Evolutionary conservation across 129 eudicot species (phyloP).

Genomic region (Rutidosis leptorrhynchoides): DNA sequence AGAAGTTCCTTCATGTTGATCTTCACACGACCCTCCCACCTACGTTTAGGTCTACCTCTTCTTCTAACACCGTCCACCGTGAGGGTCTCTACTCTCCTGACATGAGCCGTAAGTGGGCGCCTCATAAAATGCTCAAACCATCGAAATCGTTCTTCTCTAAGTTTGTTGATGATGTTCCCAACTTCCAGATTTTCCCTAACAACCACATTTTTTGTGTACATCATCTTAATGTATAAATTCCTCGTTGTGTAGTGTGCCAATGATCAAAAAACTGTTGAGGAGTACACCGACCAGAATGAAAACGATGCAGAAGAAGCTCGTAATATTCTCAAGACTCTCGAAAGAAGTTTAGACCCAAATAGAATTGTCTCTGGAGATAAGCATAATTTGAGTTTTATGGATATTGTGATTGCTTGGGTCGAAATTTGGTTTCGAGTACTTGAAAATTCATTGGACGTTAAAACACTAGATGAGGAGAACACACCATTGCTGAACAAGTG

Average conservation of each 20-base stretch:
- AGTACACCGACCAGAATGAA: slow-evolving; percentile 19
- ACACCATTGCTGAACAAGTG: slow-evolving; percentile 19
- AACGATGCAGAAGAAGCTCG: slow-evolving; percentile 21
- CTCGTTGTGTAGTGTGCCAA: slow-evolving; percentile 19
- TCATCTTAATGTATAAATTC: background rate
- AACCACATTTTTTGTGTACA: background rate
- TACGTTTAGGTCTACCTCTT: no score
- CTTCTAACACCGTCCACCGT: no score
- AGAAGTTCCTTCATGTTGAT: no score
- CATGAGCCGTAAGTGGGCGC: no score
- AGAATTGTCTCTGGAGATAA: slow-evolving; percentile 1
- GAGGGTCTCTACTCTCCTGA: no score
- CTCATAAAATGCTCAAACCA: no score
- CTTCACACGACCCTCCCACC: no score
- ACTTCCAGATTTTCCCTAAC: no score
- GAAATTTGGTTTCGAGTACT: slow-evolving; percentile 12
- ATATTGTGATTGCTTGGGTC: slow-evolving; percentile 25
- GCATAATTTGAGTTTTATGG: slow-evolving; percentile 8
- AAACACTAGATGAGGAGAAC: slow-evolving; percentile 19
- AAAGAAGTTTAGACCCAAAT: slow-evolving; percentile 9
- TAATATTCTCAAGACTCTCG: slow-evolving; percentile 16
- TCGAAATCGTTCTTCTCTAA: no score
- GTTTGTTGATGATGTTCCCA: no score
- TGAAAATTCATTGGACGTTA: slow-evolving; percentile 21
- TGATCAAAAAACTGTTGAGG: slow-evolving; percentile 1